Base-by-base conservation (phyloP, 768 basidiomycete genomes). In the Collybia sordida region DNA sequence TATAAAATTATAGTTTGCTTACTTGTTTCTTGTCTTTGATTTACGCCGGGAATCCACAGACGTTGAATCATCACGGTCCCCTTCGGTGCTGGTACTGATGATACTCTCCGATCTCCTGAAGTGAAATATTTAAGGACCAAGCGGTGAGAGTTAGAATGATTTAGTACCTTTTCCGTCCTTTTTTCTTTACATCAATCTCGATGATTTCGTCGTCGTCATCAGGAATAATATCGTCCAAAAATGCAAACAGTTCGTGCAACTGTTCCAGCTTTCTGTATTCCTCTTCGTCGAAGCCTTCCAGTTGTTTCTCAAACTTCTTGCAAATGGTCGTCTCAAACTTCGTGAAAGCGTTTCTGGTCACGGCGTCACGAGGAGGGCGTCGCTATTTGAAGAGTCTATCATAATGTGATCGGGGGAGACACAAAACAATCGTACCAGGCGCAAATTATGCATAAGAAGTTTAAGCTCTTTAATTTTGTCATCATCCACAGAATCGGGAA, bases 401-500 rank as follows among this genome's bases (percentile, higher is more conserved):
- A 31, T 43, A 18, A 27, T 28, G 17, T 55, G 23, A 9, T 41
- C 5, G n/a, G 15, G 36, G 31, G 14, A 19, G 23, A 35, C 12
- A 18, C 35, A 22, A 49, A 23, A 45, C 12, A 42, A 23, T 66
- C 76, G 45, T 36, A 91, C 88, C 49, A 72, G 64, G 50, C 71
- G 74, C 25, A 93, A 62, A 58, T 77, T 83, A 31, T 80, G 69
- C 47, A 90, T 70, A 15, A 91, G 68, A 41, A 86, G 63, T 56
- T 87, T 83, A 17, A 87, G 61, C 11, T 74, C 76, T 19, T 81
- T 77, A 45, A 90, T 75, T 62, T 83, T 83, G 59, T 83, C 79
- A 31, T 88, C 85, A 53, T 88, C 88, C 0, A 84, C 80, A 21
- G 74, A 71, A 42, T 85, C 83, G 0, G 93, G 91, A 6, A 94